Conservation (phyloP, 2,329 filamentous ascomycete genomes). For the Fusarium dimerum region DNA sequence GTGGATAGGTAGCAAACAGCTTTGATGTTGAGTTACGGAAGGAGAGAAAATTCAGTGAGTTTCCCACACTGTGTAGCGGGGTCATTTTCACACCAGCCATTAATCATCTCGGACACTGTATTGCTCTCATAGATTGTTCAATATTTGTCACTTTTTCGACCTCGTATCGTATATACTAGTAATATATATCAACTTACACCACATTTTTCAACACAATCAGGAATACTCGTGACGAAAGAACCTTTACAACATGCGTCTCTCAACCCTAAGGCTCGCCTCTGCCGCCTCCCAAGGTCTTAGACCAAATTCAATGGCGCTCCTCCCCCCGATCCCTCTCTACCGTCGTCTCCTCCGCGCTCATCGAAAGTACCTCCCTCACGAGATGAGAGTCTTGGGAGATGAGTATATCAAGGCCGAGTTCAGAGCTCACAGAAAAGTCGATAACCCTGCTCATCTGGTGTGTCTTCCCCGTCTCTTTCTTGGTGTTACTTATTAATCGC, state of each 20-base stretch:
- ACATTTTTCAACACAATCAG: slow-evolving; percentile 4
- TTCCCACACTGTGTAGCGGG: slow-evolving; percentile 18
- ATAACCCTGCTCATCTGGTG: slow-evolving; percentile 92
- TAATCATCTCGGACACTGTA: neutral
- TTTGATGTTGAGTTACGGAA: slow-evolving; percentile 27
- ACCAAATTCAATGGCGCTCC: slow-evolving; percentile 61
- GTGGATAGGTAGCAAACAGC: slow-evolving; percentile 29
- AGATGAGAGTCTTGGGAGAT: slow-evolving; percentile 83
- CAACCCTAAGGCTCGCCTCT: slow-evolving; percentile 38
- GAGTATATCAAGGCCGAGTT: slow-evolving; percentile 95
- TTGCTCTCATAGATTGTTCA: neutral
- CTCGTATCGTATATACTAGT: too few species aligned
- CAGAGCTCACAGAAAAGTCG: slow-evolving; percentile 75
- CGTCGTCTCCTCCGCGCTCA: slow-evolving; percentile 84
- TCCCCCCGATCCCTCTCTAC: slow-evolving; percentile 89
- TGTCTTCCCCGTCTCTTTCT: slow-evolving; percentile 27
- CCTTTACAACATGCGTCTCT: slow-evolving; percentile 28
- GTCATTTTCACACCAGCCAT: neutral
- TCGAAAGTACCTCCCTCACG: slow-evolving; percentile 70
- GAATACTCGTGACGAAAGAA: slow-evolving; percentile 5
- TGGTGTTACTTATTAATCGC: too few species aligned
- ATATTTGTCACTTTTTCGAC: neutral
- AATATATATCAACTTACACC: neutral
- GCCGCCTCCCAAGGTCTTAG: slow-evolving; percentile 37
- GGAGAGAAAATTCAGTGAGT: slow-evolving; percentile 1